Evolutionary conservation across 2,329 filamentous ascomycete species (phyloP).

Genomic region (Aspergillus niger): DNA sequence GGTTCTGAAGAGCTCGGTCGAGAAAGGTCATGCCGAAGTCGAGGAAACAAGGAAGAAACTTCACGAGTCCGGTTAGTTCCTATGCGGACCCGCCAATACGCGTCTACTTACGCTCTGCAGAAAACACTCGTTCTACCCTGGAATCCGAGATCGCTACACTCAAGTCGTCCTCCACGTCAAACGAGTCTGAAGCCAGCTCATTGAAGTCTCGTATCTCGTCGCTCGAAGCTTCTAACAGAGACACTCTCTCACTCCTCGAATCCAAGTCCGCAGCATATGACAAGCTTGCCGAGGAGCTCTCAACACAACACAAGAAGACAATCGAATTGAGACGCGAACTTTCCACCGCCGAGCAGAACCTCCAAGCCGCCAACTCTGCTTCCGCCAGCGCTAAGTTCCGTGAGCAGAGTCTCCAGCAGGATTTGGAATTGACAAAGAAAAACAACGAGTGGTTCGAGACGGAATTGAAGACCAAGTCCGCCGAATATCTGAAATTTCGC

Average conservation of each 20-base stretch:
- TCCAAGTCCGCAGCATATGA: conserved; percentile 87
- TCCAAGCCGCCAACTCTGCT: conserved; percentile 78
- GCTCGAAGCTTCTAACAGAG: conserved; percentile 88
- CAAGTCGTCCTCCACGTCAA: conserved; percentile 70
- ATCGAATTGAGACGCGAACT: conserved; percentile 82
- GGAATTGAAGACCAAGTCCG: conserved; percentile 86
- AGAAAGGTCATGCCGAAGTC: conserved; percentile 80
- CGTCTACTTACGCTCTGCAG: conserved; percentile 49
- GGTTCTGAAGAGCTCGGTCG: conserved; percentile 75
- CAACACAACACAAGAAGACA: conserved; percentile 84
- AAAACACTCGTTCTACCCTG: conserved; percentile 71
- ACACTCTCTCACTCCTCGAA: conserved; percentile 84
- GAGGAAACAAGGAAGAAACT: conserved; percentile 80
- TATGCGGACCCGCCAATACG: neutral
- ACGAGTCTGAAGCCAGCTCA: conserved; percentile 68
- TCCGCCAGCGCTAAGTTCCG: conserved; percentile 83
- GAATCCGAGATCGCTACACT: conserved; percentile 80
- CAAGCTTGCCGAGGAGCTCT: conserved; percentile 79
- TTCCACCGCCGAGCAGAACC: conserved; percentile 75
- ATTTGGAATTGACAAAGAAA: conserved; percentile 82
- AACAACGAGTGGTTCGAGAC: conserved; percentile 92
- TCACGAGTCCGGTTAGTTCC: conserved; percentile 70
- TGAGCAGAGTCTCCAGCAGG: conserved; percentile 86
- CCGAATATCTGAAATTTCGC: conserved; percentile 83
- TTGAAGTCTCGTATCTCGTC: conserved; percentile 81